A percentile compares a stretch with the other conserved stretches of the same genome.
phyloP scores from a whole-genome alignment of 805 yeast genomes.

The Suhomyces tanzawaensis region DNA sequence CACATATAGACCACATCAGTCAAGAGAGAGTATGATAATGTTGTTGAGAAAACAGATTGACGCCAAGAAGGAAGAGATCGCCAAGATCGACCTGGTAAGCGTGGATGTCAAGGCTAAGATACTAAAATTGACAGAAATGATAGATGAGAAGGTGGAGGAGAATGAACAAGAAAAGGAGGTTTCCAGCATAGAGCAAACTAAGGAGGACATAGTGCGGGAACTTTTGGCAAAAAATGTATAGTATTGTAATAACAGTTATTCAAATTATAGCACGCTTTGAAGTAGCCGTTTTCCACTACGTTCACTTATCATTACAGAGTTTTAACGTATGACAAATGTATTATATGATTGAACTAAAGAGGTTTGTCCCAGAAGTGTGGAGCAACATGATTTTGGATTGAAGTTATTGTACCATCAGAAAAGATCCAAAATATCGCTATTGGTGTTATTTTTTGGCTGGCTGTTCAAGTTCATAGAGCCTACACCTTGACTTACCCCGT shows the following conservation, averaged over 20 bases:
- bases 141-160: background rate
- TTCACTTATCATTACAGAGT: too few species aligned
- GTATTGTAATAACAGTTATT: too few species aligned
- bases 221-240: conserved; percentile 5
- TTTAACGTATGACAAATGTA: too few species aligned
- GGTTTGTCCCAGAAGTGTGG: too few species aligned
- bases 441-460: conserved; percentile 10
- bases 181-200: background rate
- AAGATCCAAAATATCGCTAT: conserved; percentile 38
- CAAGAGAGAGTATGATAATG: conserved; percentile 82
- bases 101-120: conserved; percentile 39
- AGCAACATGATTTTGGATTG: too few species aligned
- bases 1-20: conserved; percentile 93
- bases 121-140: conserved; percentile 15
- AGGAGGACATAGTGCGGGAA: conserved; percentile 4
- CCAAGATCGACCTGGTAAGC: conserved; percentile 40
- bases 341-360: too few species aligned
- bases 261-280: too few species aligned
- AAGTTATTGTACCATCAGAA: conserved; percentile 27
- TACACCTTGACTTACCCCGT: conserved; percentile 2
- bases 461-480: conserved; percentile 1
- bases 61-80: conserved; percentile 54
- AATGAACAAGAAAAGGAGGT: background rate
- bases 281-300: too few species aligned
- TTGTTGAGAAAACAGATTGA: conserved; percentile 69